These are phyloP conservation scores for Dothistroma septosporum DNA, from an alignment of 2,329 filamentous ascomycete species.

Conservation along the genomic window DNA sequence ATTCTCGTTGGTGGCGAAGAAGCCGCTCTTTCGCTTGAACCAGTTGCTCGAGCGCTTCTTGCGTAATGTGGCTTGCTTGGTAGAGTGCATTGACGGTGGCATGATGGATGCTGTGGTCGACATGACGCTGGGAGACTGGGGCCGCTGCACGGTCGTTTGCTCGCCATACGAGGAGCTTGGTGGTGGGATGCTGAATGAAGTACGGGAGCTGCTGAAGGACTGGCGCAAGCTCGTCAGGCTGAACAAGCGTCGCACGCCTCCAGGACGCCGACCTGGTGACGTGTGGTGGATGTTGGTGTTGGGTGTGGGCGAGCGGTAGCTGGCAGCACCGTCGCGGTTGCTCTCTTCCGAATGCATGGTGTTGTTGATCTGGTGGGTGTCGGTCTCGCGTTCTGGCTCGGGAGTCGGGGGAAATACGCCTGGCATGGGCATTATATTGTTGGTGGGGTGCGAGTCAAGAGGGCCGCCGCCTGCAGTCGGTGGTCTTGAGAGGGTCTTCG, in stretches of 20 bases:
- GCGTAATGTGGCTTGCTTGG: slow-evolving; percentile 17
- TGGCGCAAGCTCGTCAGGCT: slow-evolving; percentile 33
- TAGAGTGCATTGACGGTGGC: slow-evolving; percentile 12
- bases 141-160: slow-evolving; percentile 9
- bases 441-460: slow-evolving; percentile 34
- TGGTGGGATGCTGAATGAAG: slow-evolving; percentile 27
- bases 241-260: slow-evolving; percentile 32
- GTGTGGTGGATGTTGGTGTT: slow-evolving; percentile 19
- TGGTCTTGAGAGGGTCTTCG: slow-evolving; percentile 19
- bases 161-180: slow-evolving; percentile 17
- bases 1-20: slow-evolving; percentile 29
- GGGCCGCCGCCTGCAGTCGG: slow-evolving; percentile 33
- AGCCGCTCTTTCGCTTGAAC: slow-evolving; percentile 36
- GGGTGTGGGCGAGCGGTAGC: slow-evolving; percentile 21
- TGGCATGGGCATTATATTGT: slow-evolving; percentile 24
- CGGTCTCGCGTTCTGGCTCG: slow-evolving; percentile 20
- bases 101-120: slow-evolving; percentile 21
- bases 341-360: slow-evolving; percentile 13
- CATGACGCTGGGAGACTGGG: slow-evolving; percentile 23
- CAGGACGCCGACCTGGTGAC: slow-evolving; percentile 19
- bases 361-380: slow-evolving; percentile 7
- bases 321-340: slow-evolving; percentile 21
- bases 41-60: slow-evolving; percentile 33
- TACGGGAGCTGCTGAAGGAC: slow-evolving; percentile 36
- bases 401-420: slow-evolving; percentile 24